These are phyloP conservation scores for Hypoxylon sp. DNA, from an alignment of 2,329 filamentous ascomycete genomes.

Conservation along the genomic window DNA sequence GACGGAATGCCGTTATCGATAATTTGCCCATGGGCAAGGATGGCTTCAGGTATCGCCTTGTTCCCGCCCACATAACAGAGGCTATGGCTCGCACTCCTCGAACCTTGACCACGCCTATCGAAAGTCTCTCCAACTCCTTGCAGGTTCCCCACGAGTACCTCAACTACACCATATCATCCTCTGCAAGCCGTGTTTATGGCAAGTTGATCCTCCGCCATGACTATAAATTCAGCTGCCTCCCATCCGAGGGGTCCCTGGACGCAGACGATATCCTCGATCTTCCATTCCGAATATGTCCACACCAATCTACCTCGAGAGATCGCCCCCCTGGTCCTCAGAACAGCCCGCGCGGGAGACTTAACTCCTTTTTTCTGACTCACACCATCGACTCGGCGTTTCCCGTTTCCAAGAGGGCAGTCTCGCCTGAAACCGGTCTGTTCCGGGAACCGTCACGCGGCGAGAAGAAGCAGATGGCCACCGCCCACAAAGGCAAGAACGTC, in stretches of 20 bases:
- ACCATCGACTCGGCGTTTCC: constrained; percentile 11
- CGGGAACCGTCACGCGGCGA: neutral
- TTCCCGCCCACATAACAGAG: neutral
- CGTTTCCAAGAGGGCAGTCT: neutral
- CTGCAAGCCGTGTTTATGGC: neutral
- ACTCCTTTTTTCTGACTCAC: constrained; percentile 5
- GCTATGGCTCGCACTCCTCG: neutral
- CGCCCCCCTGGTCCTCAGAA: neutral
- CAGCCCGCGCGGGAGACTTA: neutral
- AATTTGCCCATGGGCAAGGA: neutral
- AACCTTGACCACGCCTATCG: neutral
- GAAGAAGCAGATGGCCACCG: neutral
- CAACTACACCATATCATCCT: constrained; percentile 8
- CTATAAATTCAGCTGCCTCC: neutral
- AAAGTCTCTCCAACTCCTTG: constrained; percentile 1
- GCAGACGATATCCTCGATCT: constrained; percentile 7
- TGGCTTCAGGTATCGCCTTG: constrained; percentile 5
- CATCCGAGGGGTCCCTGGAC: neutral
- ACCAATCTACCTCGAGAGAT: neutral
- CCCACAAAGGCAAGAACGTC: neutral
- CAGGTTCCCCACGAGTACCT: constrained; percentile 4
- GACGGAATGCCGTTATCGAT: constrained; percentile 1
- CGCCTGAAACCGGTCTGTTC: neutral
- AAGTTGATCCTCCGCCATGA: constrained; percentile 8
- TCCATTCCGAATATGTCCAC: constrained; percentile 7